A percentile compares a stretch with the other conserved stretches of the same genome.
phyloP scores from a whole-genome alignment of 306 rosid genomes.

The Malus asiatica region DNA sequence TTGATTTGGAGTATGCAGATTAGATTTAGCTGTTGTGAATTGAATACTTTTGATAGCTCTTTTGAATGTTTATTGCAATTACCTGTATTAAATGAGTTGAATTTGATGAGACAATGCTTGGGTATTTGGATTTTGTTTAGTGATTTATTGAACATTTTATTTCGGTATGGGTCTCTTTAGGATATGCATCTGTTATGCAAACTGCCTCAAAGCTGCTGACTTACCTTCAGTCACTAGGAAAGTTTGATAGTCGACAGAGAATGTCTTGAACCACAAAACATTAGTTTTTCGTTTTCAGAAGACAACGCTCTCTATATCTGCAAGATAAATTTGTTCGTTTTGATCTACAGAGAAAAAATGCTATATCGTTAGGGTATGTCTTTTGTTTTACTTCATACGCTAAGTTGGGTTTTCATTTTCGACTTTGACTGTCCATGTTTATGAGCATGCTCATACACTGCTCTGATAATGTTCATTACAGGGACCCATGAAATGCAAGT shows the following conservation, averaged over 20 bases:
- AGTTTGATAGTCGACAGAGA: background rate
- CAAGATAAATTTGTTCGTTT: background rate
- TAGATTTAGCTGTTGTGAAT: background rate
- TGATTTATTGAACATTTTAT: background rate
- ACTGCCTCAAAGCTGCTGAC: background rate
- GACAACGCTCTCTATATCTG: background rate
- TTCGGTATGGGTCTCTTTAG: background rate
- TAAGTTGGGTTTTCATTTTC: background rate
- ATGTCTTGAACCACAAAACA: background rate
- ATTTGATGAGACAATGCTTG: background rate
- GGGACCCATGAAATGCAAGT: constrained; percentile 54
- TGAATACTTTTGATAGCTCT: background rate
- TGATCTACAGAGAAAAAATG: background rate
- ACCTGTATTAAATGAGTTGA: background rate
- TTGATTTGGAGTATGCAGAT: background rate
- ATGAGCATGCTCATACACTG: background rate
- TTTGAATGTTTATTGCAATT: background rate
- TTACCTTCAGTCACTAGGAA: background rate
- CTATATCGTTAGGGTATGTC: background rate
- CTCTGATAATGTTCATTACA: constrained; percentile 13
- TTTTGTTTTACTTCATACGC: background rate
- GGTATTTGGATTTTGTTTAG: background rate
- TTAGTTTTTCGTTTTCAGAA: background rate
- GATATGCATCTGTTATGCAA: background rate
- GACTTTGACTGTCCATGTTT: background rate